Base-by-base conservation (phyloP, 2,329 filamentous ascomycete species). In the Cryphonectria nitschkei region DNA sequence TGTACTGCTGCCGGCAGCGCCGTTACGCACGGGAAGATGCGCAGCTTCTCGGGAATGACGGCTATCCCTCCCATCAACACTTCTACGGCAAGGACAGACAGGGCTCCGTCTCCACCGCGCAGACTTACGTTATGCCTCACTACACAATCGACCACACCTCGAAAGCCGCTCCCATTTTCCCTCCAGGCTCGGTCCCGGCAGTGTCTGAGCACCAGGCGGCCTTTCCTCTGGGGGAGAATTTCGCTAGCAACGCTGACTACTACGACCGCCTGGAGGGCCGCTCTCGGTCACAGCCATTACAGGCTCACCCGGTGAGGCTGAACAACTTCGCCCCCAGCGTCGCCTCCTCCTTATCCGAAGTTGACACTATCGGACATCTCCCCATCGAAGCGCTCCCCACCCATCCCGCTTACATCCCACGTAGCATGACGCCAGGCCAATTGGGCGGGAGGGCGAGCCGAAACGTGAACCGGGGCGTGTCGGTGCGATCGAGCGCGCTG, bases 371-470 rank as follows among this genome's bases (percentile, higher is more conserved):
- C 54, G 50, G 50, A 14, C 52, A 46, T 39, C 32, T 67, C 16
- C 64, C 64, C 50, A 32, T 26, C 19, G 80, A 74, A 61, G 79
- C 80, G 0, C 78, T 87, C 58, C 85, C 85, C 0, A 79, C 84
- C 0, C 86, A 87, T 71, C 83, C 82, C 0, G 85, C 85, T 0
- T 87, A 87, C 65, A 80, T 85, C 29, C 82, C 83, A 0, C 78
- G 78, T 5, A 56, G 65, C n/a, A 46, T 50, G 29, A 60, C 34
- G 16, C 66, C 43, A 1, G 70, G 63, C 14, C 43, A 52, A 39
- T 72, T 78, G 58, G 68, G 75, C 16, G 74, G 74, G 69, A 14
- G 69, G 74, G 54, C 73, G 50, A 63, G 72, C 68, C 56, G 71
- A 67, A 63, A 52, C 56, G 39, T 29, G 16, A 65, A 46, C 67